Percentiles rank a stretch among this genome's conserved stretches.
These are phyloP conservation scores for Saccharomycopsis hybrid DNA, from an alignment of 1,139 yeast genomes.

Conservation along the genomic window DNA sequence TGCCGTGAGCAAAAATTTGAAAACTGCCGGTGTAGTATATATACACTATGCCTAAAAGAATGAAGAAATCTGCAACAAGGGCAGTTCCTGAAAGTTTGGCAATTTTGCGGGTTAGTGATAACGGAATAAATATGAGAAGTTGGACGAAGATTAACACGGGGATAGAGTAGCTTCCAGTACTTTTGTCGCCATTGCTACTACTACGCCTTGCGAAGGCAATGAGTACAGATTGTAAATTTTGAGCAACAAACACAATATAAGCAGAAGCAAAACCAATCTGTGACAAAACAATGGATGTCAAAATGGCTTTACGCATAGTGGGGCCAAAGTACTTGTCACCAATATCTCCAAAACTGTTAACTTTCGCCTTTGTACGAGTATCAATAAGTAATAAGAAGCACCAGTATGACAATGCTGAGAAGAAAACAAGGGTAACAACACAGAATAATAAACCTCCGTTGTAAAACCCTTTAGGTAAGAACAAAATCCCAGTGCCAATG, in stretches of 20 bases:
- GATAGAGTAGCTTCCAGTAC: conserved; percentile 29
- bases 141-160: conserved; percentile 61
- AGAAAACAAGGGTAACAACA: conserved; percentile 49
- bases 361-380: conserved; percentile 52
- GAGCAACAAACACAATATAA: conserved; percentile 88
- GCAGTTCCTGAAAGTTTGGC: conserved; percentile 86
- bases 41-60: conserved; percentile 74
- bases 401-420: conserved; percentile 76
- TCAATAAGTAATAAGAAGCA: conserved; percentile 73
- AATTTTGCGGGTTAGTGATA: conserved; percentile 81
- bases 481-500: conserved; percentile 95
- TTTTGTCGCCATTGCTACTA: background rate
- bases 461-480: conserved; percentile 82
- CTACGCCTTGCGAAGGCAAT: conserved; percentile 33
- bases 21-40: conserved; percentile 65
- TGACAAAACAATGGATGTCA: conserved; percentile 73
- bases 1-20: conserved; percentile 46
- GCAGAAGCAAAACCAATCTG: conserved; percentile 97
- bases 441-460: conserved; percentile 88
- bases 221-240: conserved; percentile 62
- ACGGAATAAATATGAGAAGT: conserved; percentile 65
- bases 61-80: conserved; percentile 79
- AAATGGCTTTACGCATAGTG: conserved; percentile 59
- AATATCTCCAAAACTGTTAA: conserved; percentile 81
- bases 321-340: conserved; percentile 72